Conservation (phyloP, 805 yeast genomes). For the Saccharomycopsis sp. region DNA sequence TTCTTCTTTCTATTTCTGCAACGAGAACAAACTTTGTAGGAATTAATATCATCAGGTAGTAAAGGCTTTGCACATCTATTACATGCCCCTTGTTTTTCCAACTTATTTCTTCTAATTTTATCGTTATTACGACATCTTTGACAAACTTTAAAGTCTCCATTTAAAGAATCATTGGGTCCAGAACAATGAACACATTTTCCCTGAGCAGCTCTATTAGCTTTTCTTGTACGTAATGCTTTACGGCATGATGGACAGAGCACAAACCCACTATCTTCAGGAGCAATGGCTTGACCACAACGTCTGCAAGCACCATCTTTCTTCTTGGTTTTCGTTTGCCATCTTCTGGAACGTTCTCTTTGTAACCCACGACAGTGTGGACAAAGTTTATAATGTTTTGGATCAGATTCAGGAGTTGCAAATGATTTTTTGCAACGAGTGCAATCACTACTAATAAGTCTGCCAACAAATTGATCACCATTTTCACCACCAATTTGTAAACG, state of each 20-base stretch:
- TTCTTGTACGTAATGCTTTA: slow-evolving; percentile 40
- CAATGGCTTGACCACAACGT: slow-evolving; percentile 48
- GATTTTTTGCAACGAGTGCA: slow-evolving; percentile 55
- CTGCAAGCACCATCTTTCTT: slow-evolving; percentile 53
- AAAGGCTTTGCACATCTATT: slow-evolving; percentile 49
- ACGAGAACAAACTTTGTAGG: slow-evolving; percentile 43
- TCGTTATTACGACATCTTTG: slow-evolving; percentile 53
- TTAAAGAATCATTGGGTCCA: slow-evolving; percentile 39
- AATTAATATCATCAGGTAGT: slow-evolving; percentile 34
- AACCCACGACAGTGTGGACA: slow-evolving; percentile 57
- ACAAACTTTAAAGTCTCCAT: slow-evolving; percentile 50
- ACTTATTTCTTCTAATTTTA: slow-evolving; percentile 41
- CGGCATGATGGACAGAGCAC: slow-evolving; percentile 56
- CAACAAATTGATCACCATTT: neutral
- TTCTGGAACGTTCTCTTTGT: slow-evolving; percentile 49
- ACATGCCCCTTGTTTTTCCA: slow-evolving; percentile 50
- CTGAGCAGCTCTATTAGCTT: slow-evolving; percentile 47
- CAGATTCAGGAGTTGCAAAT: slow-evolving; percentile 34
- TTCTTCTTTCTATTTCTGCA: slow-evolving; percentile 47
- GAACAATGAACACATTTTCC: slow-evolving; percentile 65
- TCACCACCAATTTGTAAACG: neutral
- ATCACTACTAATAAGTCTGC: slow-evolving; percentile 9
- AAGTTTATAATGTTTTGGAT: slow-evolving; percentile 41
- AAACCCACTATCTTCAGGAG: slow-evolving; percentile 38
- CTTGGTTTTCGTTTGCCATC: slow-evolving; percentile 57